Conservation (phyloP, 352 stramenopile genomes). For the Pythium chondricola region DNA sequence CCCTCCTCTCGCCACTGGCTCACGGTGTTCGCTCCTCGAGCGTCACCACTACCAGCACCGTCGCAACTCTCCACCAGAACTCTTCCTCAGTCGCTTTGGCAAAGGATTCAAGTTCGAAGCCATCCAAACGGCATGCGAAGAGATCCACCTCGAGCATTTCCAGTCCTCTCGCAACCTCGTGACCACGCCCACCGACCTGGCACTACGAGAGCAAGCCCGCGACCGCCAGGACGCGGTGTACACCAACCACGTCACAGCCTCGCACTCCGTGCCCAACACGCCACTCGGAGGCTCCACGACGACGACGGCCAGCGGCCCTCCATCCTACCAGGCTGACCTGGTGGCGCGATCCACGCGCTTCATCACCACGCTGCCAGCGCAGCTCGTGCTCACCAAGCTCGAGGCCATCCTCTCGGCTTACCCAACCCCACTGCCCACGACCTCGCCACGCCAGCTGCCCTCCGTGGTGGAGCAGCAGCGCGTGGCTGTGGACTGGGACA, state of each 20-base stretch:
- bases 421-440: constrained; percentile 31
- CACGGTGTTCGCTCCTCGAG: constrained; percentile 24
- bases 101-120: constrained; percentile 40
- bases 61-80: constrained; percentile 60
- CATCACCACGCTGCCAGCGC: constrained; percentile 52
- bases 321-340: constrained; percentile 48
- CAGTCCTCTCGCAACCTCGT: constrained; percentile 9
- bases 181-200: constrained; percentile 4
- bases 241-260: neutral
- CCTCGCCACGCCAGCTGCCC: constrained; percentile 20
- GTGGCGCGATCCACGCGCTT: constrained; percentile 71
- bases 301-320: constrained; percentile 14
- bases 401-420: constrained; percentile 39
- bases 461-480: constrained; percentile 17
- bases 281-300: neutral
- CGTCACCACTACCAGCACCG: constrained; percentile 28
- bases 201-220: neutral
- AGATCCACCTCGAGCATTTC: constrained; percentile 17
- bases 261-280: constrained; percentile 17
- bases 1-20: constrained; percentile 43
- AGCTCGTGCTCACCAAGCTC: constrained; percentile 62
- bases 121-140: constrained; percentile 24
- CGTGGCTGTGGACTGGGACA: constrained; percentile 63
- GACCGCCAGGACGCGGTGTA: neutral
- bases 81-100: constrained; percentile 52